phyloP scores from a whole-genome alignment of 352 stramenopile genomes.

The Globisporangium polare region DNA sequence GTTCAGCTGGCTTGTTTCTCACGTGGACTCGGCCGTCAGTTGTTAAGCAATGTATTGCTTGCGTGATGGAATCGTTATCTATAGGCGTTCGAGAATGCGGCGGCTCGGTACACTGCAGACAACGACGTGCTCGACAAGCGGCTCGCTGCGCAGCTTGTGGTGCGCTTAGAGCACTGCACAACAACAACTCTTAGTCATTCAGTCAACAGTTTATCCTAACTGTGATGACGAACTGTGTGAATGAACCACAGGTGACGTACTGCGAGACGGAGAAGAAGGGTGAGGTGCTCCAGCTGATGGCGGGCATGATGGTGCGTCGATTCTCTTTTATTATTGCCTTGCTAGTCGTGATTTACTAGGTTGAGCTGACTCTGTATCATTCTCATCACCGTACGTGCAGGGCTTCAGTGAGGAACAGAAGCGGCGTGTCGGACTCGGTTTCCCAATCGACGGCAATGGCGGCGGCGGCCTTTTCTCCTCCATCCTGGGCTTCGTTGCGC shows the following conservation, averaged over 20 bases:
- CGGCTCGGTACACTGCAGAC: constrained; percentile 49
- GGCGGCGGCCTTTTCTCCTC: constrained; percentile 68
- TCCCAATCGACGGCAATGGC: constrained; percentile 49
- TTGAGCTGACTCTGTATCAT: not conserved
- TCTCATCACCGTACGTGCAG: constrained; percentile 9
- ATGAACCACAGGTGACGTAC: constrained; percentile 47
- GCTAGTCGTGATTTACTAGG: too few relatives aligned
- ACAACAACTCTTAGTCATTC: too few relatives aligned
- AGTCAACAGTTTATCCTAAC: not conserved
- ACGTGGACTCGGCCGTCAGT: not conserved
- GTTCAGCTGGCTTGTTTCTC: not conserved
- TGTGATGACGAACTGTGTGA: not conserved
- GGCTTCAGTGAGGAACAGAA: constrained; percentile 71
- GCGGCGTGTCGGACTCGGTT: constrained; percentile 49
- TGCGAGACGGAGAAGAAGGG: constrained; percentile 65
- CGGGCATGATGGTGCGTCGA: constrained; percentile 58
- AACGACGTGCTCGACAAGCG: constrained; percentile 66
- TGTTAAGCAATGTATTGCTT: not conserved
- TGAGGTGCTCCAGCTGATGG: constrained; percentile 68
- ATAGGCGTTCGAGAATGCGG: constrained; percentile 57
- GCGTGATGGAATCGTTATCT: not conserved
- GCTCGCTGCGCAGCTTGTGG: constrained; percentile 66
- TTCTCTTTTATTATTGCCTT: not conserved
- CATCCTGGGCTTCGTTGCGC: constrained; percentile 45
- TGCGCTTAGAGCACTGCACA: constrained; percentile 14